Percentiles rank a stretch among this genome's conserved stretches.
Evolutionary conservation across 495 filamentous ascomycete species (phyloP).

Genomic region (Penicillium paxilli): DNA sequence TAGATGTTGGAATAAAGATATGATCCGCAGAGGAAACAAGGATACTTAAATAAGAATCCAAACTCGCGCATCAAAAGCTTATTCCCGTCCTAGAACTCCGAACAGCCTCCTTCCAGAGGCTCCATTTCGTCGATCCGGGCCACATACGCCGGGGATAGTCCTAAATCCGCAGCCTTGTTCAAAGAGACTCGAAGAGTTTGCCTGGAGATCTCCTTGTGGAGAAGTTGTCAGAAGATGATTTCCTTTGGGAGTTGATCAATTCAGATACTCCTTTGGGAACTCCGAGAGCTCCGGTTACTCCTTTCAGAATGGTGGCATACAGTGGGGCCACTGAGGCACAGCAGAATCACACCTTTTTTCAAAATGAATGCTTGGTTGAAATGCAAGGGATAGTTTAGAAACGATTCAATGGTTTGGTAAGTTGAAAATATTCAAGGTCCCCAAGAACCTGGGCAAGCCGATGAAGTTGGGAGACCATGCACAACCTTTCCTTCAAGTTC

Average conservation of each 20-base stretch:
- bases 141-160: neutral
- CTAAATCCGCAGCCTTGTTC: neutral
- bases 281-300: slow-evolving; percentile 8
- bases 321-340: too few relatives aligned
- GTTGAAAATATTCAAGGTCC: too few relatives aligned
- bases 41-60: neutral
- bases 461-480: too few relatives aligned
- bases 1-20: too few relatives aligned
- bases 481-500: neutral
- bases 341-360: too few relatives aligned
- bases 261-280: neutral
- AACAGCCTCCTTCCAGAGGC: neutral
- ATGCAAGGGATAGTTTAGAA: too few relatives aligned
- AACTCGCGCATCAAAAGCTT: neutral
- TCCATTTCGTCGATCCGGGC: neutral
- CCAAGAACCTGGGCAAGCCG: too few relatives aligned
- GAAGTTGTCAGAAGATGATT: neutral
- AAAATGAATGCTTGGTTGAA: too few relatives aligned
- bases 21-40: too few relatives aligned
- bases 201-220: neutral
- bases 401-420: too few relatives aligned
- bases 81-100: neutral
- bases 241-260: neutral
- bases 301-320: neutral
- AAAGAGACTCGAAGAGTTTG: neutral